Base-by-base conservation (phyloP, 768 basidiomycete species). In the Asterophora parasitica region DNA sequence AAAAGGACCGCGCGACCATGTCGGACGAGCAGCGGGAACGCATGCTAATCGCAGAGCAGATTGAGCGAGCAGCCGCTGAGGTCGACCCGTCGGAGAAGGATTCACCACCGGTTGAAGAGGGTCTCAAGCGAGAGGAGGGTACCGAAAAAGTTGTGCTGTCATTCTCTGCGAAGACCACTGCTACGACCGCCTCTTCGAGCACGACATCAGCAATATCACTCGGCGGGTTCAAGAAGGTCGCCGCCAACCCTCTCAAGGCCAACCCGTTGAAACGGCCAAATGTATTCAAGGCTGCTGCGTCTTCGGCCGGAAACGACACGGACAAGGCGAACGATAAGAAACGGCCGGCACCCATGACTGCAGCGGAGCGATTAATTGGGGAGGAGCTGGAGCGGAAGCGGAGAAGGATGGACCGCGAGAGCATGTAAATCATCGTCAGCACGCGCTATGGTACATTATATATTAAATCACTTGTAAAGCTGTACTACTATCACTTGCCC, bases 1-100 rank as follows among this genome's bases (percentile, higher is more conserved):
- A 97, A 74, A 92, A 94, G 68, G 95, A 98, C 61, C 77, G 94
- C 12, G 79, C 83, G 17, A 90, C 90, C 19, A 85, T 83, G 64
- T 93, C 91, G 16, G 95, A 98, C 60, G 96, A 99, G 66, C 89
- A 92, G 64, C 79, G 96, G 34, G 95, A 98, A 66, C 83, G 96
- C 12, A 70, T 81, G 58, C 77, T 92, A 42, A 88, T 99, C 52
- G 76, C 85, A 9, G 93, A 96, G 58, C 95, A 99, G 68, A 98
- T 99, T 46, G 91, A 90, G 64, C 78, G 92, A 32, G 96, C 95
- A 2, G 74, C 71, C 6, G 71, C 68, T 13, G 81, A 83, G 49
- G 53, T 53, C 4, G 68, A 64, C 11, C 65, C 63, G 38, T 74
- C 67, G 12, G 55, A 69, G 1, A 57, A 63, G 8, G 60, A 4